Evolutionary conservation across 352 stramenopile genomes (phyloP).

Genomic region (Bremia lactucae): DNA sequence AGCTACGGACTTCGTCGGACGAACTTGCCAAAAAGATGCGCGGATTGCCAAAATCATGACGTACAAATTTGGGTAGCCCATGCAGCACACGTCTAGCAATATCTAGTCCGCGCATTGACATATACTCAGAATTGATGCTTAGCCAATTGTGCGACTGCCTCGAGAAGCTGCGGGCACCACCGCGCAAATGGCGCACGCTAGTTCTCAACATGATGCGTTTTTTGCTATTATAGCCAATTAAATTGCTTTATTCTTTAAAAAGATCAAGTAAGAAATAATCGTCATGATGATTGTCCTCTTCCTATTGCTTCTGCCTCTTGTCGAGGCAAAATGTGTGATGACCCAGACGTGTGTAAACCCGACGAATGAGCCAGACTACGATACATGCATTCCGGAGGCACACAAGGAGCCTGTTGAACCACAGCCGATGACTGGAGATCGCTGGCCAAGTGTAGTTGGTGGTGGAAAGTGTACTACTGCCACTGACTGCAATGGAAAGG

Average conservation of each 20-base stretch:
- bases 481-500: constrained; percentile 50
- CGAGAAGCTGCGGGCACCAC: constrained; percentile 5
- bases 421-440: constrained; percentile 24
- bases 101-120: constrained; percentile 12
- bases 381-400: constrained; percentile 61
- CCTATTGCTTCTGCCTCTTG: no score
- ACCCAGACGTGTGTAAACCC: constrained; percentile 73
- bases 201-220: constrained; percentile 4
- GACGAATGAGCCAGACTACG: constrained; percentile 56
- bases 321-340: constrained; percentile 48
- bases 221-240: neutral
- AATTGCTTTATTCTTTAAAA: constrained; percentile 6
- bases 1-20: constrained; percentile 25
- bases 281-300: constrained; percentile 11
- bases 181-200: neutral
- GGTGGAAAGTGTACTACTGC: constrained; percentile 41
- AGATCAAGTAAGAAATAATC: constrained; percentile 1
- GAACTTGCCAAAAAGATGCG: constrained; percentile 24
- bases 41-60: constrained; percentile 9
- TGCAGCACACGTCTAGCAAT: constrained; percentile 14
- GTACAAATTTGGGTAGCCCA: constrained; percentile 11
- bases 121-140: constrained; percentile 15
- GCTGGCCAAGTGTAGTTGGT: constrained; percentile 49
- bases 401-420: constrained; percentile 26
- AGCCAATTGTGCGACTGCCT: constrained; percentile 7